phyloP scores from a whole-genome alignment of 2,329 filamentous ascomycete species.

The Penicillium griseofulvum region DNA sequence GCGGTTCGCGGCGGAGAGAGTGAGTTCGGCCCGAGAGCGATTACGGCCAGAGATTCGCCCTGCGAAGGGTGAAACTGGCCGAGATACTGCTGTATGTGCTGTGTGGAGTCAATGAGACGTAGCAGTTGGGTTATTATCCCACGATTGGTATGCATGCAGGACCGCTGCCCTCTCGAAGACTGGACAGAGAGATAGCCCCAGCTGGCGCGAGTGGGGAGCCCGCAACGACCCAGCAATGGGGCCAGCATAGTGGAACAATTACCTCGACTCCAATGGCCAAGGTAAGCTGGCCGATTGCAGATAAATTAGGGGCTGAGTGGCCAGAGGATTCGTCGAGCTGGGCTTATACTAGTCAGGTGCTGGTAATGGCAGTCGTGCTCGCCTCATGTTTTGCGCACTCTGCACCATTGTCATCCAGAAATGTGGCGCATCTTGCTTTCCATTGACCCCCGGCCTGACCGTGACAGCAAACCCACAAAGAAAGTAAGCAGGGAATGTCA shows the following conservation, averaged over 20 bases:
- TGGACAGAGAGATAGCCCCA: not conserved
- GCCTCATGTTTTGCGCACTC: not conserved
- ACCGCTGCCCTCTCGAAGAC: not conserved
- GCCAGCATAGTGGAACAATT: not conserved
- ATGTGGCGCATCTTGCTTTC: not conserved
- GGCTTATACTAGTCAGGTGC: not conserved
- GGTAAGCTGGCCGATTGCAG: not conserved
- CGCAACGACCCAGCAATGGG: not conserved
- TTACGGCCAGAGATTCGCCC: not conserved
- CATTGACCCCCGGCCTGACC: not conserved
- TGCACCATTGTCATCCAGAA: not conserved
- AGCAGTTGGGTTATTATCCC: not conserved
- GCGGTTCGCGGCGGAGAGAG: not conserved
- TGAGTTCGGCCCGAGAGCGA: not conserved
- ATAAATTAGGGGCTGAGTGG: not conserved
- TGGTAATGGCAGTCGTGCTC: not conserved
- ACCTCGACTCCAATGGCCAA: not conserved
- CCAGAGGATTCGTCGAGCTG: not conserved
- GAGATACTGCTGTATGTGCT: conserved; percentile 1
- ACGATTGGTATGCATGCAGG: not conserved
- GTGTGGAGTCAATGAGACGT: not conserved
- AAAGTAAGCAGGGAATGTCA: not conserved
- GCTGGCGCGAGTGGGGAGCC: not conserved
- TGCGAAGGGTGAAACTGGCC: not conserved
- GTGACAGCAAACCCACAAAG: not conserved